These are phyloP conservation scores for Hypoxylon intermedium DNA, from an alignment of 495 filamentous ascomycete genomes.

Conservation along the genomic window DNA sequence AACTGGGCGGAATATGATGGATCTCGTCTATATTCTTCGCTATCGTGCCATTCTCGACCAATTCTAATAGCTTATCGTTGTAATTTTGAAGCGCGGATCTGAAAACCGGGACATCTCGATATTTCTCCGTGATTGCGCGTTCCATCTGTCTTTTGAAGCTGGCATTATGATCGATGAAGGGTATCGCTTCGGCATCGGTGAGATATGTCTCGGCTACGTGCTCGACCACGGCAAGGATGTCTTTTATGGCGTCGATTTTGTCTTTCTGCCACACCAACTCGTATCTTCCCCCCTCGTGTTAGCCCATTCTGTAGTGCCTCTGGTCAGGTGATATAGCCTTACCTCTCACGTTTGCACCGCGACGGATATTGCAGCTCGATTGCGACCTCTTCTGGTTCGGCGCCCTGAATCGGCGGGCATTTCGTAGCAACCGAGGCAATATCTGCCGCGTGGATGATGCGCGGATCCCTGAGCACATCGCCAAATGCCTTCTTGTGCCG, in stretches of 20 bases:
- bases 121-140: slow-evolving; percentile 67
- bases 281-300: slow-evolving; percentile 62
- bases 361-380: slow-evolving; percentile 77
- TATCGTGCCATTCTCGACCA: slow-evolving; percentile 70
- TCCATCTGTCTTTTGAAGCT: slow-evolving; percentile 77
- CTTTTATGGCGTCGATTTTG: slow-evolving; percentile 82
- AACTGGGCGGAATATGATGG: slow-evolving; percentile 68
- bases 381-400: slow-evolving; percentile 58
- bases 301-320: slow-evolving; percentile 24
- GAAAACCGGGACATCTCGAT: slow-evolving; percentile 70
- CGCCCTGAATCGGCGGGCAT: slow-evolving; percentile 55
- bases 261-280: slow-evolving; percentile 78
- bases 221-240: slow-evolving; percentile 82
- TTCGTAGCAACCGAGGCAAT: slow-evolving; percentile 63
- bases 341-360: slow-evolving; percentile 71
- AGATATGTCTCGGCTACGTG: slow-evolving; percentile 77
- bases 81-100: slow-evolving; percentile 73
- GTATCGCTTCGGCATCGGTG: slow-evolving; percentile 65
- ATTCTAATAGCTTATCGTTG: slow-evolving; percentile 68
- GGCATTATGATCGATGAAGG: slow-evolving; percentile 73
- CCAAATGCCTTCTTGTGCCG: slow-evolving; percentile 62
- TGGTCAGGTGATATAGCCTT: slow-evolving; percentile 37
- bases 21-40: slow-evolving; percentile 70
- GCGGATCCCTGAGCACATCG: slow-evolving; percentile 62
- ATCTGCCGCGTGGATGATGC: slow-evolving; percentile 70